These are phyloP conservation scores for Boletus holoroseus DNA, from an alignment of 1,284 basidiomycete genomes.

Conservation along the genomic window DNA sequence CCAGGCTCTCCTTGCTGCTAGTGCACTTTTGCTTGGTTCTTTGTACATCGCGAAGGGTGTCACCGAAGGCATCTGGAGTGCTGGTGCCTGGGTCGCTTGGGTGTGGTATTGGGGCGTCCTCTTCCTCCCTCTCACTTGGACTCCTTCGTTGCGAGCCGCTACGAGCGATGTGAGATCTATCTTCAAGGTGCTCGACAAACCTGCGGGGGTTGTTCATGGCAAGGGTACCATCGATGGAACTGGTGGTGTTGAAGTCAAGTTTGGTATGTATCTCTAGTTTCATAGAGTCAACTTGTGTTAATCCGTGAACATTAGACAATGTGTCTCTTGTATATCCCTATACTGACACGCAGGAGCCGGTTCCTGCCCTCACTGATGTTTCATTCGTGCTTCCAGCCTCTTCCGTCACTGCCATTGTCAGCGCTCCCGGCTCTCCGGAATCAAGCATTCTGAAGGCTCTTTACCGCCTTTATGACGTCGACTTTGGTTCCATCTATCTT, in stretches of 20 bases:
- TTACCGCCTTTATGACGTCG: conserved; percentile 86
- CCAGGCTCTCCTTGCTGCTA: conserved; percentile 75
- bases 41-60: conserved; percentile 30
- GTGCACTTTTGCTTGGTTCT: conserved; percentile 73
- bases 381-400: conserved; percentile 82
- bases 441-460: conserved; percentile 78
- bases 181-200: conserved; percentile 68
- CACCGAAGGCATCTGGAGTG: conserved; percentile 29
- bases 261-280: conserved; percentile 47
- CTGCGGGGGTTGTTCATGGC: conserved; percentile 78
- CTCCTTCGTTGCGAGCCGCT: conserved; percentile 21
- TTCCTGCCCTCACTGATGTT: conserved; percentile 61
- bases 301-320: conserved; percentile 46
- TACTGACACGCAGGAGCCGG: conserved; percentile 57
- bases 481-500: conserved; percentile 67
- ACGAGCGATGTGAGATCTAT: conserved; percentile 32
- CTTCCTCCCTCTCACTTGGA: conserved; percentile 23
- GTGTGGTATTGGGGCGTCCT: conserved; percentile 31
- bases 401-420: conserved; percentile 77
- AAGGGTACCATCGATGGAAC: conserved; percentile 70
- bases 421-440: conserved; percentile 76
- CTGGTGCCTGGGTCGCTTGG: conserved; percentile 29
- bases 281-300: not conserved
- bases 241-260: conserved; percentile 76
- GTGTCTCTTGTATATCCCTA: conserved; percentile 82